These are phyloP conservation scores for Microdochium bolleyi DNA, from an alignment of 2,329 filamentous ascomycete genomes.

Conservation along the genomic window DNA sequence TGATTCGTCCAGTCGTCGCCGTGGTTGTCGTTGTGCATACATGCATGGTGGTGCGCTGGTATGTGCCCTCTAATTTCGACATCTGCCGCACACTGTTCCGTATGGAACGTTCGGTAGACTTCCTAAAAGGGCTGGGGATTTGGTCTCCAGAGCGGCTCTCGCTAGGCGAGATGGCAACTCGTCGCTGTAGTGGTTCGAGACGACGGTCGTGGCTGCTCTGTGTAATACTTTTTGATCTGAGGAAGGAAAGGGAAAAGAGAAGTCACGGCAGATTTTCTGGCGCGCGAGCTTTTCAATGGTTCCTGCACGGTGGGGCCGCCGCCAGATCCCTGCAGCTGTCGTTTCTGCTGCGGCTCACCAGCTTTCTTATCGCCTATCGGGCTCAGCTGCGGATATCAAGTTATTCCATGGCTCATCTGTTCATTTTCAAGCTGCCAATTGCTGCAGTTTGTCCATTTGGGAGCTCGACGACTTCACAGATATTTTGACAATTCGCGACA, in stretches of 20 bases:
- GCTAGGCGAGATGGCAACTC: slow-evolving; percentile 47
- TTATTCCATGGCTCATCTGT: no score
- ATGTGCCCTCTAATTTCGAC: slow-evolving; percentile 53
- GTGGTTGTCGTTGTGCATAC: no score
- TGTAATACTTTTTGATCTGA: slow-evolving; percentile 55
- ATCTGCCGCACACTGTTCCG: slow-evolving; percentile 42
- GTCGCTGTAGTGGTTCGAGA: slow-evolving; percentile 48
- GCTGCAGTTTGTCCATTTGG: no score
- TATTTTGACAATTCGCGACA: no score
- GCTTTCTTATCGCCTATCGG: no score
- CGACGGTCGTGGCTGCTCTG: slow-evolving; percentile 58
- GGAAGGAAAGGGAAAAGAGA: slow-evolving; percentile 11
- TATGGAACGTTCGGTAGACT: slow-evolving; percentile 42
- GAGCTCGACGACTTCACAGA: no score
- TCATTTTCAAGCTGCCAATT: no score
- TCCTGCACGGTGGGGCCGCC: background rate
- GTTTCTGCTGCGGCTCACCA: no score
- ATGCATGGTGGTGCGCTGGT: slow-evolving; percentile 1
- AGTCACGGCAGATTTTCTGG: background rate
- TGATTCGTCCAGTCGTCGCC: no score
- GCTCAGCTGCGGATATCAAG: no score
- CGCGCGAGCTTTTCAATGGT: background rate
- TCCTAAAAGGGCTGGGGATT: slow-evolving; percentile 51
- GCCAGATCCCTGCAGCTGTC: background rate
- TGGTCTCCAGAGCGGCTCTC: slow-evolving; percentile 50